Evolutionary conservation across 164 flowering plant genomes (phyloP), one percentile per base, ranked within the genome.

Genomic region (Annona squamosa): DNA sequence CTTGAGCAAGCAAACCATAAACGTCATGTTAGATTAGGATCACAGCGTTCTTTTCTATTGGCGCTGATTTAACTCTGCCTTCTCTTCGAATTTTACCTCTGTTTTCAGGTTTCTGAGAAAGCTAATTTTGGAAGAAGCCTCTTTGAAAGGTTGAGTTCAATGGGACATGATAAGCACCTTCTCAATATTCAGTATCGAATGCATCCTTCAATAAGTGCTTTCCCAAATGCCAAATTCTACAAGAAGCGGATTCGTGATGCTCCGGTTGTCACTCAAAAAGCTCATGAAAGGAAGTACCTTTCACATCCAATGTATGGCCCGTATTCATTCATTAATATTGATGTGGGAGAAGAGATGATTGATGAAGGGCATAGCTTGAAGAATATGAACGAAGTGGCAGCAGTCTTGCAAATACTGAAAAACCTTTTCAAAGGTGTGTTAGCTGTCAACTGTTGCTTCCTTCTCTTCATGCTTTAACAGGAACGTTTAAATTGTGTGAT

Each of bases 101-200:
- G 5, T 70, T 72, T 12, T 16, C 44, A 83, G 85, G 63, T 81
- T 70, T 81, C 82, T 45, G 72, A 62, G 62, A 56, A 63, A 6
- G 92, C 90, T 68, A 82, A 69, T 0, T 85, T 85, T 70, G 87
- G 90, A 65, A 82, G 88, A 77, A 88, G 91, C 66, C 77, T 86
- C 26, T 88, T 84, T 79, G 82, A 85, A 70, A 81, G 87, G 74
- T 63, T 88, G 78, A 66, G 71, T 43, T 16, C 19, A 1, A 13
- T 83, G n/a, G 83, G 83, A 2, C 76, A 76, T 56, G 2, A 57
- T 2, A 88, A 80, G 69, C 82, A 80, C 70, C 85, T 84, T 52
- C 83, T 88, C 0, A 75, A 84, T 69, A 65, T 84, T 26, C 91
- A 88, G 57, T 81, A 85, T 19, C 47, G 92, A 61, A 87, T 88